These are phyloP conservation scores for Penicillium cataractarum DNA, from an alignment of 495 filamentous ascomycete species.

Conservation along the genomic window DNA sequence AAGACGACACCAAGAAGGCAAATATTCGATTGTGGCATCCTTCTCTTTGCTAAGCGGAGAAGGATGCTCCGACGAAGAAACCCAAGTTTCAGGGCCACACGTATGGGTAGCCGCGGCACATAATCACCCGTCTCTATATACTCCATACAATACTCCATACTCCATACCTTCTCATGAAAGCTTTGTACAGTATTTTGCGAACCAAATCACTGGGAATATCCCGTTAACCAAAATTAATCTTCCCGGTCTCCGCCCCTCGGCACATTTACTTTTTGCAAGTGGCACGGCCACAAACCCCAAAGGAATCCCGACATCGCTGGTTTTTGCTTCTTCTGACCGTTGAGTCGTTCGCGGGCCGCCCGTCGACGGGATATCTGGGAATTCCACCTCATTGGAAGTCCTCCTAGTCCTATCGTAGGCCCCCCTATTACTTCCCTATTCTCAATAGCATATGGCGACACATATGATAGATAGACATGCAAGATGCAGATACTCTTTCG, in stretches of 20 bases:
- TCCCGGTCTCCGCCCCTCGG: neutral
- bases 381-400: neutral
- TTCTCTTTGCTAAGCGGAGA: neutral
- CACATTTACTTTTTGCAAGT: neutral
- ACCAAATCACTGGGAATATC: neutral
- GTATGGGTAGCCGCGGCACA: neutral
- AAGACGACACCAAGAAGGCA: neutral
- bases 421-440: neutral
- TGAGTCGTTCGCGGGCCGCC: constrained; percentile 19
- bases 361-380: neutral
- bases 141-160: neutral
- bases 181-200: neutral
- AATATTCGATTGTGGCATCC: neutral
- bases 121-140: neutral
- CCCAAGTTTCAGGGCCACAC: neutral
- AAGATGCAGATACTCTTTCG: neutral
- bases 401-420: neutral
- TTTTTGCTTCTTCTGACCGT: constrained; percentile 26
- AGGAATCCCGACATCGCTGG: neutral
- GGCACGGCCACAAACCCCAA: neutral
- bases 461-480: neutral
- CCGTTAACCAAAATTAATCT: neutral
- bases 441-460: neutral
- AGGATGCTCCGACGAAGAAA: neutral
- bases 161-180: neutral